Evolutionary conservation across 1,139 yeast genomes (phyloP), one percentile per base, ranked within the genome.

Genomic region (Yamadazyma diddensiae): DNA sequence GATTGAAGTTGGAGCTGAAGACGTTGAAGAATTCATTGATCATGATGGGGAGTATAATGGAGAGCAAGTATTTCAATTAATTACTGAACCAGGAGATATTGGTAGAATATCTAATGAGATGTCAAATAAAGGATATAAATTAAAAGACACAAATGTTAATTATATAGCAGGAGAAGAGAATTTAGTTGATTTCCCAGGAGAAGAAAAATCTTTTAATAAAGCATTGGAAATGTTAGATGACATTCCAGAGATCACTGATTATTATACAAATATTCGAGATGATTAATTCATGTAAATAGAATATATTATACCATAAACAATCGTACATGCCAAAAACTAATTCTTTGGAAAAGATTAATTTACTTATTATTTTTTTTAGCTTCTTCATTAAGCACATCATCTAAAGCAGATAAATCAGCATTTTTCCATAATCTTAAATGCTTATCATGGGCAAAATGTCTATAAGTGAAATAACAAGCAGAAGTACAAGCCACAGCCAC

Each of bases 1-100:
- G 6, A 65, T 86, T 20, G 97, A 90, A 14, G 53, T 77, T 12
- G 97, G 95, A 0, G 90, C 92, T 7, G 94, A 85, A 42, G 97
- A 92, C 50, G 72, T 85, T 6, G 85, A 73, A 35, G 76, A 70
- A 24, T 62, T 64, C 30, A 63, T 56, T 17, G 73, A 67, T 15
- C 55, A 57, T 21, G 70, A 63, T 3, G 54, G 56, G 11, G 72
- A 63, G 31, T 68, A 69, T 35, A 69, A 65, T 15, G 73, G 72
- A 9, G 64, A 53, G 8, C 46, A 42, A 21, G 59, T 60, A 27
- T 69, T 48, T 45, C 56, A 59, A 35, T 43, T 67, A 15, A 53
- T 72, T 25, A 82, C 94, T 0, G 86, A 75, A 23, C 79, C 90
- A 0, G 53, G 68, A 9, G 82, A 77, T 11, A 69, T 87, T 11